Evolutionary conservation across 2,329 filamentous ascomycete species (phyloP), one percentile per base, ranked within the genome.

Genomic region (Dryadomyces quercivorus): DNA sequence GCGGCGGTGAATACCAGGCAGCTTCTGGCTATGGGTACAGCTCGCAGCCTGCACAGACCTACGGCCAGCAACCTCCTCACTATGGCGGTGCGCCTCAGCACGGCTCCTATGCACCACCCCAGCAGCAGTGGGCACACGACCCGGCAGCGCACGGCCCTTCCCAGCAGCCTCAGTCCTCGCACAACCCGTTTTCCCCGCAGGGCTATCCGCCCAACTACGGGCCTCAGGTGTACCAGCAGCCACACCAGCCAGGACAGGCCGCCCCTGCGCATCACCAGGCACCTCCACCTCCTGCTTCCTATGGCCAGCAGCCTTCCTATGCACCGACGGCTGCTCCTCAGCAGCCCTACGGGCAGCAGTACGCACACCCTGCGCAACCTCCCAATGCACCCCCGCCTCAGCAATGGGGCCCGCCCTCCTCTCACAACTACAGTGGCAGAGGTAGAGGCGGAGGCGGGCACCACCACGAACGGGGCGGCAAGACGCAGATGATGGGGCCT

Each of bases 171-270:
- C 65, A 68, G 31, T 64, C 67, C n/a, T 69, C 73, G 38, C 76
- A 78, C 61, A 66, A 69, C 46, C 70, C 72, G 44, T 66, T 81
- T 38, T 72, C 77, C 51, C 67, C 75, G 36, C 70, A 74, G 57
- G 78, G 77, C 61, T 81, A 81, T 61, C 78, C 81, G 59, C 77
- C 77, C 38, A 80, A 77, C 64, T 82, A 80, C 62, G 73, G 77
- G 43, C 74, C 75, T 44, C 80, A 81, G 60, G 65, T 71, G 9
- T 82, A 81, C 56, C 63, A 70, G 36, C 65, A 66, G 18, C 62
- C 66, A 55, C 68, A 67, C 40, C 66, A 66, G 49, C 68, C 65
- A 61, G 69, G 72, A 59, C 69, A 44, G 42, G 13, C 65, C 51
- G 55, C 61, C 2, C 48, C 55, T 40, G 45, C 52, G n/a, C 57